Base-by-base conservation (phyloP, 805 yeast species). In the Jamesozyma hellenica region DNA sequence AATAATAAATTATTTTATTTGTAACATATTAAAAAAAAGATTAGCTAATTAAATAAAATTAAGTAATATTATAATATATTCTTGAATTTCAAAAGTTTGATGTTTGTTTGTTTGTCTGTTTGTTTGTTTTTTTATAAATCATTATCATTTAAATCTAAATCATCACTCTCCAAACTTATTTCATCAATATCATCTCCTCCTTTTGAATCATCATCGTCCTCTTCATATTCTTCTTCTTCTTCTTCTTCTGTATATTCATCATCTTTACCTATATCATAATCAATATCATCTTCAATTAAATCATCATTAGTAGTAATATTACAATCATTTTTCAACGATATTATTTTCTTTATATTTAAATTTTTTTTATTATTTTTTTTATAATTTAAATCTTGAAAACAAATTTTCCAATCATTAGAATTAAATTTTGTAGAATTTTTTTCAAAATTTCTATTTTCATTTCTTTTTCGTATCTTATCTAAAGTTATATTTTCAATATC, bases 401-500 rank as follows among this genome's bases (percentile, higher is more conserved):
- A 38, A 12, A 33, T 15, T 4, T 28, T 11, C 37, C 37, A 38
- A 4, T 16, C 14, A 1, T 12, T 17, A 7, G 28, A n/a, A 12
- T 27, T 11, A 27, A n/a, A 7, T 27, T 27, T 11, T 14, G 14
- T n/a, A n/a, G n/a, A n/a, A n/a, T n/a, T n/a, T n/a, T n/a, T n/a
- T 25, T 25, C 8, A 29, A 15, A 8, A 27, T 32, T 39, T 35
- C 4, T 55, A 48, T 16, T 57, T 65, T 21, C 15, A 15, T 4
- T 9, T 38, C 39, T 31, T 12, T 31, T 11, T 12, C 7, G 31
- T 9, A 40, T 35, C 5, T 26, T 40, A 4, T 71, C 73, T 34
- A 64, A 46, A 0, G 78, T 72, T 44, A 74, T 78, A 15, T 65
- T 71, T 47, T 79, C 86, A 47, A 77, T 63, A 18, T 75, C 66